These are phyloP conservation scores for Cerrena zonata DNA, from an alignment of 1,284 basidiomycete genomes.

Conservation along the genomic window DNA sequence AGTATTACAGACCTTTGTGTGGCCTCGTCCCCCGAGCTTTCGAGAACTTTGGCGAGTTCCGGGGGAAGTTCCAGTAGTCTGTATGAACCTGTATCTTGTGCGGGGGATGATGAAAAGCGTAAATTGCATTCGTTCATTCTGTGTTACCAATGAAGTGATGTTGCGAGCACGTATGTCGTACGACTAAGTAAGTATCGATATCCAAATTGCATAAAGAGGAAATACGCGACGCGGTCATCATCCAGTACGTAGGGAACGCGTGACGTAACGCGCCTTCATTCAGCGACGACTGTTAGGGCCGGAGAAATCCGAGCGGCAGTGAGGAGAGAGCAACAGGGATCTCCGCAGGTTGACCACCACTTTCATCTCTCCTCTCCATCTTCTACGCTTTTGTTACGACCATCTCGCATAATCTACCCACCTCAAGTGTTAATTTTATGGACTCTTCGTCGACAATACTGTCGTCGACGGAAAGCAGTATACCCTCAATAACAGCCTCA, in stretches of 20 bases:
- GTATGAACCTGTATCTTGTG: conserved; percentile 44
- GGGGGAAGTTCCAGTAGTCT: conserved; percentile 65
- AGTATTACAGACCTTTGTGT: conserved; percentile 10
- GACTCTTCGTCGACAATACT: neutral
- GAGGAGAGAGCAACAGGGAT: no score
- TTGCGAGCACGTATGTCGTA: no score
- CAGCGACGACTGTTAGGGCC: no score
- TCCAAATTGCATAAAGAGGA: no score
- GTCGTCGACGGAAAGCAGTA: neutral
- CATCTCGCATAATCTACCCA: neutral
- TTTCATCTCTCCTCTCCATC: no score
- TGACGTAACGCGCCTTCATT: conserved; percentile 4
- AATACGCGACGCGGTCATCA: neutral
- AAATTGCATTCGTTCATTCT: conserved; percentile 47
- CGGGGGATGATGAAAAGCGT: conserved; percentile 45
- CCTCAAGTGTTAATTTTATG: neutral
- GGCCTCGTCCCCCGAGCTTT: conserved; percentile 19
- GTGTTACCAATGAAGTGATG: no score
- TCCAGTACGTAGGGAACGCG: conserved; percentile 1
- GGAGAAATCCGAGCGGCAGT: no score
- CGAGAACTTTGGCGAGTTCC: conserved; percentile 48
- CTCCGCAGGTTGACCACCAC: no score
- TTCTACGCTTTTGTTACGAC: neutral
- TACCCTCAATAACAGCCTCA: neutral
- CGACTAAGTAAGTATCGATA: no score